A percentile compares a stretch with the other conserved stretches of the same genome.
Evolutionary conservation across 2,329 filamentous ascomycete genomes (phyloP).

Genomic region (Fusarium tanahbumbuense): DNA sequence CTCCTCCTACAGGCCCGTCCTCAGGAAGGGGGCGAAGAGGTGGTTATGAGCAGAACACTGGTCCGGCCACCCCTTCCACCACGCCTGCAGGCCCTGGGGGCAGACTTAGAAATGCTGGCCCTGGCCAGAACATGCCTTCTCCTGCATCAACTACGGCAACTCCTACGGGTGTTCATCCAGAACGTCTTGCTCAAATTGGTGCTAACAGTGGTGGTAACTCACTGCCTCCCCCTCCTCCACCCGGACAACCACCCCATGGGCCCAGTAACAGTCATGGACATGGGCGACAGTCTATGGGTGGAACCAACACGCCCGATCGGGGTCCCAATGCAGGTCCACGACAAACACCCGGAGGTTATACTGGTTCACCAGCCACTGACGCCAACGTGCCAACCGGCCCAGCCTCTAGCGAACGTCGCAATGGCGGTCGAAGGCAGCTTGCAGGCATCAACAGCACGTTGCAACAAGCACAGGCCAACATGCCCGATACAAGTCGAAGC

Average conservation of each 20-base stretch:
- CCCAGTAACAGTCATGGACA: constrained; percentile 39
- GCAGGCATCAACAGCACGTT: constrained; percentile 70
- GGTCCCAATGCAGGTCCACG: constrained; percentile 39
- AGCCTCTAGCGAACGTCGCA: constrained; percentile 53
- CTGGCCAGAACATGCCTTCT: constrained; percentile 42
- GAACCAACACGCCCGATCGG: constrained; percentile 50
- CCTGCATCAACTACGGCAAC: constrained; percentile 43
- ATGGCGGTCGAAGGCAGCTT: constrained; percentile 64
- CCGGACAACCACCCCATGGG: constrained; percentile 46
- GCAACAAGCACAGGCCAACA: constrained; percentile 62
- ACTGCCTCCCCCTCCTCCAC: constrained; percentile 50
- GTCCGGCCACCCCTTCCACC: constrained; percentile 48
- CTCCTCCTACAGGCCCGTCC: constrained; percentile 65
- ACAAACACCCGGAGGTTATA: constrained; percentile 41
- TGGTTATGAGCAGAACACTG: constrained; percentile 55
- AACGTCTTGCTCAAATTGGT: constrained; percentile 62
- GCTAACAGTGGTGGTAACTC: constrained; percentile 40
- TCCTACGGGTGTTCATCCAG: constrained; percentile 59
- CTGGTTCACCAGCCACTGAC: constrained; percentile 44
- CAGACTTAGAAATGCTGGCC: constrained; percentile 55
- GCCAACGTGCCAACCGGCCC: constrained; percentile 52
- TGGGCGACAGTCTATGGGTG: constrained; percentile 49
- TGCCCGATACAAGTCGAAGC: constrained; percentile 52
- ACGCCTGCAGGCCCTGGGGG: constrained; percentile 52
- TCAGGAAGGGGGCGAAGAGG: constrained; percentile 61